These are phyloP conservation scores for Phialophora chinensis DNA, from an alignment of 2,329 filamentous ascomycete species.

Conservation along the genomic window DNA sequence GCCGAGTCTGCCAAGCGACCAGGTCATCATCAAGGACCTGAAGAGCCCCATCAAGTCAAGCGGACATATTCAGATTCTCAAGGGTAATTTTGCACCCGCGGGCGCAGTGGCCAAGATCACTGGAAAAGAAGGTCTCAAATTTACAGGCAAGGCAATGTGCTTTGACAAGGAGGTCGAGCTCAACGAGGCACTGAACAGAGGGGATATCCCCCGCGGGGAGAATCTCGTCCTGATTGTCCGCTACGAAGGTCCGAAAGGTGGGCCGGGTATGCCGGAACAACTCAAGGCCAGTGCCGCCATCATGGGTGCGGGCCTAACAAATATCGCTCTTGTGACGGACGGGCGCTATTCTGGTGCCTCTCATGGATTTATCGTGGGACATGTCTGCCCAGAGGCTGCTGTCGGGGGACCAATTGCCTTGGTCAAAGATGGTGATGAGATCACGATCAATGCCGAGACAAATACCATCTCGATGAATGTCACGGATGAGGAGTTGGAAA, in stretches of 20 bases:
- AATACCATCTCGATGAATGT: constrained; percentile 77
- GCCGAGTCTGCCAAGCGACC: constrained; percentile 77
- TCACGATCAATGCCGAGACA: constrained; percentile 83
- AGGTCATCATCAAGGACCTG: constrained; percentile 81
- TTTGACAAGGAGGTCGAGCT: constrained; percentile 86
- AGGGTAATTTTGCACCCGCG: constrained; percentile 84
- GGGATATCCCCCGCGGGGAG: constrained; percentile 73
- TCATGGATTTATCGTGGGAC: constrained; percentile 92
- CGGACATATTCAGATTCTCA: constrained; percentile 86
- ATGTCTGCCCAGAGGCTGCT: constrained; percentile 88
- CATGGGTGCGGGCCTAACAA: constrained; percentile 87
- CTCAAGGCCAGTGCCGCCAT: constrained; percentile 86
- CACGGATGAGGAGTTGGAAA: constrained; percentile 71
- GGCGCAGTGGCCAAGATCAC: constrained; percentile 96
- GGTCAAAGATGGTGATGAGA: constrained; percentile 77
- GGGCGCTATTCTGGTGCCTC: constrained; percentile 86
- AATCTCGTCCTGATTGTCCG: constrained; percentile 89
- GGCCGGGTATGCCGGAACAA: constrained; percentile 95
- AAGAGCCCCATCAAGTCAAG: constrained; percentile 82
- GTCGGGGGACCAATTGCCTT: constrained; percentile 87
- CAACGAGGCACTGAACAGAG: constrained; percentile 72
- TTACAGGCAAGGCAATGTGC: constrained; percentile 79
- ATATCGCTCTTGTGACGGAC: constrained; percentile 90
- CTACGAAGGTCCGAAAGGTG: constrained; percentile 92
- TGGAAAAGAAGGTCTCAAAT: constrained; percentile 85